Evolutionary conservation across 495 filamentous ascomycete genomes (phyloP).

Genomic region (Parachaetomium inaequale): DNA sequence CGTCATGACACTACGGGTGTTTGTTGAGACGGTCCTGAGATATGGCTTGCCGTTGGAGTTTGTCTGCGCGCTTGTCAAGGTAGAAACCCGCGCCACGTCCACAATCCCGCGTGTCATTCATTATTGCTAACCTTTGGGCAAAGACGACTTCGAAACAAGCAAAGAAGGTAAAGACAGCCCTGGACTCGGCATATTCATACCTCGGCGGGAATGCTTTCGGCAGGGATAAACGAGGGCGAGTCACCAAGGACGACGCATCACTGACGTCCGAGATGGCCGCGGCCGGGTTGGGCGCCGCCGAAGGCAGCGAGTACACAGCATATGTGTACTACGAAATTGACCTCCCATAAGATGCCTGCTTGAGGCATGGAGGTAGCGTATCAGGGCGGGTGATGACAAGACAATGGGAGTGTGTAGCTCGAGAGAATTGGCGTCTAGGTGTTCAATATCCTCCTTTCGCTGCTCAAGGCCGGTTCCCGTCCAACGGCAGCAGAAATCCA

Average conservation of each 20-base stretch:
- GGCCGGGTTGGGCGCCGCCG: conserved; percentile 55
- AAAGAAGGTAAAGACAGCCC: conserved; percentile 71
- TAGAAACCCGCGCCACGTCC: conserved; percentile 45
- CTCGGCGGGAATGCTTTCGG: conserved; percentile 93
- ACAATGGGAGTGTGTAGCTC: neutral
- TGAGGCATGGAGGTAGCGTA: neutral
- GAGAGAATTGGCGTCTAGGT: neutral
- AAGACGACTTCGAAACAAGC: conserved; percentile 78
- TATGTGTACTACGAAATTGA: conserved; percentile 98
- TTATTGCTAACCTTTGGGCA: conserved; percentile 18
- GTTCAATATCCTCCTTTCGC: neutral
- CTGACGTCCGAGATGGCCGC: conserved; percentile 75
- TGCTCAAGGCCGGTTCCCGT: neutral
- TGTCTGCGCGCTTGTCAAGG: conserved; percentile 77
- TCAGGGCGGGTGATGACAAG: too few relatives aligned
- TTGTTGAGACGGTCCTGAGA: conserved; percentile 92
- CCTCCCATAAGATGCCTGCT: conserved; percentile 44
- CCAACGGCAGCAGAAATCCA: neutral
- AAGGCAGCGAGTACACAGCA: conserved; percentile 82
- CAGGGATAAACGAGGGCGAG: conserved; percentile 86
- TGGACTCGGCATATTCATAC: conserved; percentile 88
- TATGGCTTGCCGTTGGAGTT: conserved; percentile 90
- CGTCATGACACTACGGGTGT: conserved; percentile 83
- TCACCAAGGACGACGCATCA: conserved; percentile 78
- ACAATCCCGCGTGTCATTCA: too few relatives aligned